Percentiles rank a stretch among this genome's conserved stretches.
Evolutionary conservation across 768 basidiomycete genomes (phyloP).

Genomic region (Clitopilus hobsonii): DNA sequence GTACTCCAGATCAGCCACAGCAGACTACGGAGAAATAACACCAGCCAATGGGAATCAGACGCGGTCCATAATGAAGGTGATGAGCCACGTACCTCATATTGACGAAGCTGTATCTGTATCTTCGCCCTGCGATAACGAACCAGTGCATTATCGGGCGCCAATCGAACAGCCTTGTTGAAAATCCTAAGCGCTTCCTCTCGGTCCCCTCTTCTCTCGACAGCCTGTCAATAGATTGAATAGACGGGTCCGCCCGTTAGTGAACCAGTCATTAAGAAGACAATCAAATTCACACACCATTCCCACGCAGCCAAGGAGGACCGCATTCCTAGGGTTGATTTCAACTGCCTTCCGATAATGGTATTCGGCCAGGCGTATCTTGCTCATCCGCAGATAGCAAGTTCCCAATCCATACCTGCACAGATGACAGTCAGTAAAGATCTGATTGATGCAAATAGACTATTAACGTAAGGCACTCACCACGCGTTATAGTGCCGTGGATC

Average conservation of each 20-base stretch:
- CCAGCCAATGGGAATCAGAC: conserved; percentile 8
- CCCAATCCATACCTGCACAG: conserved; percentile 92
- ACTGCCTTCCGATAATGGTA: conserved; percentile 94
- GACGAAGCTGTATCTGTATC: conserved; percentile 80
- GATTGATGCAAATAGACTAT: conserved; percentile 10
- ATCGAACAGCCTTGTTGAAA: conserved; percentile 76
- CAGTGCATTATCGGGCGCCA: conserved; percentile 86
- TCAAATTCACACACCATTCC: conserved; percentile 71
- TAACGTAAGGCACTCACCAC: conserved; percentile 59
- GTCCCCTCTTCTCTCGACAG: conserved; percentile 82
- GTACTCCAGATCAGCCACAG: conserved; percentile 75
- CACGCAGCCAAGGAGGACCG: conserved; percentile 93
- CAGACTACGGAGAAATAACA: conserved; percentile 53
- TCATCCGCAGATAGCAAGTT: conserved; percentile 92
- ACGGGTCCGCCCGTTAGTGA: conserved; percentile 19
- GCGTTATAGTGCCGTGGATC: conserved; percentile 97
- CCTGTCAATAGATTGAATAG: conserved; percentile 42
- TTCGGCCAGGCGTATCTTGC: conserved; percentile 89
- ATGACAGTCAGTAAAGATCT: conserved; percentile 27
- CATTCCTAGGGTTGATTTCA: conserved; percentile 91
- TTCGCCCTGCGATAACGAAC: conserved; percentile 93
- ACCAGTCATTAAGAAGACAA: conserved; percentile 14
- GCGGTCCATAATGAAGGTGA: background rate
- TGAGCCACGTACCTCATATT: conserved; percentile 64
- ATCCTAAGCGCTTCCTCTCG: conserved; percentile 68